Evolutionary conservation across 2,329 filamentous ascomycete genomes (phyloP).

Genomic region (Chaetothyriales sp.): DNA sequence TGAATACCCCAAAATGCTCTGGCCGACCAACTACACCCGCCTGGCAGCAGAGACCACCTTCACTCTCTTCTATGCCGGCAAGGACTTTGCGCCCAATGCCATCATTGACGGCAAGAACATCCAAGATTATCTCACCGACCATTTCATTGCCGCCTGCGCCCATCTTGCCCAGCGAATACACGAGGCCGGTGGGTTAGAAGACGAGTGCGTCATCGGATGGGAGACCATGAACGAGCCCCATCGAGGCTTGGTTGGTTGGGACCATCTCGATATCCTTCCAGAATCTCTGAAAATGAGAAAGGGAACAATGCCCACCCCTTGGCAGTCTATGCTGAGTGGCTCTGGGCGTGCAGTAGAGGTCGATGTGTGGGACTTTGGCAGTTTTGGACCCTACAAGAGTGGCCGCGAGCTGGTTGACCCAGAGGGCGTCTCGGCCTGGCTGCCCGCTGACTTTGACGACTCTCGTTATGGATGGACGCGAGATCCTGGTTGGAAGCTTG

Average conservation of each 20-base stretch:
- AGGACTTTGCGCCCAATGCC: constrained; percentile 86
- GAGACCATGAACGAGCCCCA: constrained; percentile 95
- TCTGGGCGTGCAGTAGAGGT: constrained; percentile 81
- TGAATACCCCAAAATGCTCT: constrained; percentile 95
- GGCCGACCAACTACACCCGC: constrained; percentile 91
- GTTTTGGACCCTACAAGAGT: constrained; percentile 79
- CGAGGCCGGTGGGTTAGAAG: constrained; percentile 75
- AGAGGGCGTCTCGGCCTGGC: constrained; percentile 69
- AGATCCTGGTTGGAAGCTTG: constrained; percentile 74
- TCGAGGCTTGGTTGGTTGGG: constrained; percentile 67
- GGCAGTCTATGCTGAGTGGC: constrained; percentile 85
- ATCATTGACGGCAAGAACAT: constrained; percentile 92
- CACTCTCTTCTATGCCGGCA: constrained; percentile 82
- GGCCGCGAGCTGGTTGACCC: constrained; percentile 74
- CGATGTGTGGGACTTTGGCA: constrained; percentile 84
- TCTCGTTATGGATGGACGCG: constrained; percentile 79
- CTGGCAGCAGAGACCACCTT: constrained; percentile 82
- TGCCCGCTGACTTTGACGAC: constrained; percentile 71
- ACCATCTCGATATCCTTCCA: constrained; percentile 67
- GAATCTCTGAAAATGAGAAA: constrained; percentile 82
- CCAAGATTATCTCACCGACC: constrained; percentile 80
- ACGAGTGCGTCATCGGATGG: constrained; percentile 83
- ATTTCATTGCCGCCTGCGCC: constrained; percentile 65
- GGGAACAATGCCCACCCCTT: constrained; percentile 81
- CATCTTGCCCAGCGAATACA: constrained; percentile 73